Base-by-base conservation (phyloP, 2,329 filamentous ascomycete species). In the Monosporascus sp. region DNA sequence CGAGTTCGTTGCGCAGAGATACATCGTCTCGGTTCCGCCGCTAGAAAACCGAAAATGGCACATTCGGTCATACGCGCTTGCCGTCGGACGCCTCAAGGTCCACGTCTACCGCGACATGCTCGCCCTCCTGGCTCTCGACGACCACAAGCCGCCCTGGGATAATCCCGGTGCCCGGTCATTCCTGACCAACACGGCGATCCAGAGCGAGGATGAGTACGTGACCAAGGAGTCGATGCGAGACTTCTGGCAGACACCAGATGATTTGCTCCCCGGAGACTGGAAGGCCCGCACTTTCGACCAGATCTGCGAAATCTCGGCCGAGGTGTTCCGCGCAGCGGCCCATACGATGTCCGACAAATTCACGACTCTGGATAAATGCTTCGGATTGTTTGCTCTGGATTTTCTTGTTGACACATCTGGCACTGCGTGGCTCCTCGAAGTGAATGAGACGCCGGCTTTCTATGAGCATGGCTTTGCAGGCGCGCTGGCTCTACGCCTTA, bases 331-430 rank as follows among this genome's bases (percentile, higher is more conserved):
- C 1, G 71, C 66, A 0, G 70, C 71, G 2, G 68, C 61, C 0
- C 62, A 72, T 14, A 71, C 68, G 1, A 72, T 73, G 71, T 67
- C 67, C 0, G 70, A 72, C 53, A 71, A 70, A 54, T 73, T 73
- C 52, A 71, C 63, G 0, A 63, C 67, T 0, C 14, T 73, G 20
- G 60, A 72, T 16, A 69, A 66, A 41, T 72, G 68, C 52, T 73
- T 72, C 41, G 71, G 72, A 56, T 50, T 73, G 11, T 73, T 71
- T 27, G 71, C 65, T 0, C 55, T 70, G 1, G 71, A 73, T 45
- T 73, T 70, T 24, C 55, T 73, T 19, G 49, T 73, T 7, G 71
- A 72, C 40, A 55, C 58, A 0, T 52, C 53, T 0, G 71, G 69
- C 0, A 63, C 51, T 0, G 67, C 63, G 0, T 73, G 71, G 71